These are phyloP conservation scores for Eucalyptus virginea DNA, from an alignment of 345 rosid species.

Conservation along the genomic window DNA sequence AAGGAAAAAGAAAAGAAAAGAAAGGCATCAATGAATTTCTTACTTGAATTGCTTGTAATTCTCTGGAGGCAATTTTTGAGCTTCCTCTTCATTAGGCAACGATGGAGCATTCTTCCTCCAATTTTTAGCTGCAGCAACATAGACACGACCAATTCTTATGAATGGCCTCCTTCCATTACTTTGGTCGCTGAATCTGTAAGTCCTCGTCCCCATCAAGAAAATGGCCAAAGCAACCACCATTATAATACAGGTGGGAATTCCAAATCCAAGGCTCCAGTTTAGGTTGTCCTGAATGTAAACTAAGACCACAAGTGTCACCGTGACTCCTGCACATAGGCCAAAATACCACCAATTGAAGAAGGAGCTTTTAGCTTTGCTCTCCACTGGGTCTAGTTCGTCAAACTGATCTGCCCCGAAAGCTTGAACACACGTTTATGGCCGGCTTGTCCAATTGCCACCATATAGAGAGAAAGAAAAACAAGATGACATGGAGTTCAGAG, in stretches of 20 bases:
- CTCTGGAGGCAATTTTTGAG: background rate
- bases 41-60: conserved; percentile 11
- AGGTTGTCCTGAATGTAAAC: conserved; percentile 40
- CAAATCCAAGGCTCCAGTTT: conserved; percentile 48
- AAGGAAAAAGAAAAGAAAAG: background rate
- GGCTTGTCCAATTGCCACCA: conserved; percentile 36
- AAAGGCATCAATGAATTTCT: background rate
- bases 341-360: conserved; percentile 55
- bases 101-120: conserved; percentile 2
- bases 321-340: conserved; percentile 20
- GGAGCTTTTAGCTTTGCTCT: conserved; percentile 22
- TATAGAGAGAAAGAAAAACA: conserved; percentile 20
- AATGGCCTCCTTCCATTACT: conserved; percentile 29
- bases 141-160: conserved; percentile 24
- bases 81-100: conserved; percentile 1
- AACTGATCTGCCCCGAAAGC: conserved; percentile 62
- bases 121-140: conserved; percentile 23
- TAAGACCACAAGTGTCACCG: conserved; percentile 14
- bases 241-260: conserved; percentile 18
- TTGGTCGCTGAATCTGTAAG: conserved; percentile 12
- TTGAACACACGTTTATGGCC: conserved; percentile 43
- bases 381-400: conserved; percentile 25
- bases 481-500: conserved; percentile 4
- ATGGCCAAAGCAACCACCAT: conserved; percentile 22
- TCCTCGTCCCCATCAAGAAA: conserved; percentile 29